Conservation (phyloP, 768 basidiomycete genomes). For the Termitomyces bulborhizus region DNA sequence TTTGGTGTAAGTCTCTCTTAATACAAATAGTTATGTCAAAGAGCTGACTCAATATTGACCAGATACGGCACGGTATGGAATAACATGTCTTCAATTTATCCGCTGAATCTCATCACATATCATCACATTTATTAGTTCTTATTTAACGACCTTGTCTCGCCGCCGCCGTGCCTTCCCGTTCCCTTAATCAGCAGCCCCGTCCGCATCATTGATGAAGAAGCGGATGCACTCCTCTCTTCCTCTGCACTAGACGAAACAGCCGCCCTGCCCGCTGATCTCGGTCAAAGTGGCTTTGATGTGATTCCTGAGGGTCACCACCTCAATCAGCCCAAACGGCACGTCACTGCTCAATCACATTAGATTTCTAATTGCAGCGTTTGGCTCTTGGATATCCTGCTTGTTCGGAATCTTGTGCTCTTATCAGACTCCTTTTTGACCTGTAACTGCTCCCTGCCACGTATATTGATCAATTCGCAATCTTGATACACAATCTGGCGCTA, state of each 20-base stretch:
- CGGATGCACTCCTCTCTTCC: slow-evolving; percentile 40
- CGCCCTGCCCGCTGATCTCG: slow-evolving; percentile 72
- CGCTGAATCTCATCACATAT: slow-evolving; percentile 6
- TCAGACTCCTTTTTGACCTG: not conserved
- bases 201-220: slow-evolving; percentile 45
- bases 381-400: not conserved
- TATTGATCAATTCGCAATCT: not conserved
- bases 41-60: slow-evolving; percentile 6
- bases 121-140: slow-evolving; percentile 51
- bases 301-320: slow-evolving; percentile 43
- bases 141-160: slow-evolving; percentile 77
- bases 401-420: not conserved
- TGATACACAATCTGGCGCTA: not conserved
- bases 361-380: not conserved
- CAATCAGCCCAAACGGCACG: slow-evolving; percentile 11
- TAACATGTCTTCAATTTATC: slow-evolving; percentile 5
- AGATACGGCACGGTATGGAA: slow-evolving; percentile 80
- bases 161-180: slow-evolving; percentile 58
- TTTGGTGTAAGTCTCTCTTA: slow-evolving; percentile 62
- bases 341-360: slow-evolving; percentile 3
- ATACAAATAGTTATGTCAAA: not conserved
- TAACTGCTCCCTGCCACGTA: not conserved
- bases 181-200: slow-evolving; percentile 22
- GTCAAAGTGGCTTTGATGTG: slow-evolving; percentile 81
- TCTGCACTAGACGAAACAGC: slow-evolving; percentile 71